Base-by-base conservation (phyloP, 1,139 yeast genomes). In the Diutina catenulata region DNA sequence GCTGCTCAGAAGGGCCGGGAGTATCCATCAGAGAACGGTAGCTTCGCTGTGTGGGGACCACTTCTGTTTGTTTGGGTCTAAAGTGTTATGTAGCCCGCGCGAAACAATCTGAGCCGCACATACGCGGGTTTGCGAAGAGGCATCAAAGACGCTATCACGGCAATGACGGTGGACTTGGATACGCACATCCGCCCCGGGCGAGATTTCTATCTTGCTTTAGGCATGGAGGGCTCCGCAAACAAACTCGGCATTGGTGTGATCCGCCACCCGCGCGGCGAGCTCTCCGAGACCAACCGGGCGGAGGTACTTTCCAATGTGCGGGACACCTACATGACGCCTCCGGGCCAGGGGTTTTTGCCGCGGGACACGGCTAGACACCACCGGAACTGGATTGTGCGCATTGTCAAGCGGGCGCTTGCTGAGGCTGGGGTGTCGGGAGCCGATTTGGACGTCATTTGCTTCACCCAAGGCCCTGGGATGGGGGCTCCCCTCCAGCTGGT, bases 391-490 rank as follows among this genome's bases (percentile, higher is more conserved):
- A 93, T 78, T n/a, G 88, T 83, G 1, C 60, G 97, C 40, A 61
- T 88, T 28, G 75, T 86, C 37, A 77, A 75, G 48, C 53, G 52
- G 28, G 83, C 97, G 0, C 53, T 91, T 39, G 55, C 54, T 3
- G 91, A 80, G 33, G 80, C 95, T 3, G 56, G 60, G 0, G 54
- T 86, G n/a, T 62, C 36, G 41, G 68, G 70, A 0, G 38, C 53
- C 2, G 93, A 86, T 38, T 59, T 91, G 21, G 95, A 88, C 56
- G 87, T 94, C 49, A 82, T 91, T 39, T 87, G 96, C 56, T 91
- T 88, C 56, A 91, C 97, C 2, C 94, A 83, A 57, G 99, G 98
- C 4, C 98, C 98, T 0, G 99, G 99, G 2, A 93, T 91, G 98
- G 99, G 98, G 3, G 97, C 97, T 1, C 99, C 98, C 0, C 62